These are phyloP conservation scores for Croton setiger DNA, from an alignment of 441 rosid genomes.

Conservation along the genomic window DNA sequence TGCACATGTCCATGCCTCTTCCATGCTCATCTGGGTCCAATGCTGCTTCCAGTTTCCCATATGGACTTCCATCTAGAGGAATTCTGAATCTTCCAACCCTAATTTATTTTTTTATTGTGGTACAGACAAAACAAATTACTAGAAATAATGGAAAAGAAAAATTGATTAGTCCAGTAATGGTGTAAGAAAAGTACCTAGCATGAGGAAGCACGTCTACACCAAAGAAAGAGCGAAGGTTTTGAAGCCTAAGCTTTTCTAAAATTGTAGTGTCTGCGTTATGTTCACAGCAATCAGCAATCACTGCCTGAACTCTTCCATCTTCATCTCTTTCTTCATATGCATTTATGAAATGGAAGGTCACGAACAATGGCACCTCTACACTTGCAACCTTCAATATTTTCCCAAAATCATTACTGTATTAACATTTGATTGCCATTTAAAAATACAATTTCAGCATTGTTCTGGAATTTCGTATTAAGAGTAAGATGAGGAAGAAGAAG, in stretches of 20 bases:
- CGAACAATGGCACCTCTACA: constrained; percentile 83
- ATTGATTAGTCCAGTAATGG: background rate
- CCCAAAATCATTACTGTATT: background rate
- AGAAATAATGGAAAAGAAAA: no score
- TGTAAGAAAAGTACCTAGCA: constrained; percentile 49
- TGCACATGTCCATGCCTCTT: constrained; percentile 96
- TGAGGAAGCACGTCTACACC: constrained; percentile 73
- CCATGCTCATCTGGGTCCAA: constrained; percentile 89
- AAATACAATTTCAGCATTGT: no score
- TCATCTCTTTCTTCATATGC: constrained; percentile 85
- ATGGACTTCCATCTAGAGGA: constrained; percentile 80
- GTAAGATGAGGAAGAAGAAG: background rate
- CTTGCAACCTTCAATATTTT: constrained; percentile 59
- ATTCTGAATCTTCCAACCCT: constrained; percentile 88
- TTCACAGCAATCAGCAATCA: constrained; percentile 90
- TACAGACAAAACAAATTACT: no score
- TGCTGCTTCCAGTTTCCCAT: constrained; percentile 71
- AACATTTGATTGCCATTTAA: no score
- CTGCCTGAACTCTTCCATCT: constrained; percentile 62
- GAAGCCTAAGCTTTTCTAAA: constrained; percentile 67
- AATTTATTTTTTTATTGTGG: background rate
- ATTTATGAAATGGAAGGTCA: constrained; percentile 93
- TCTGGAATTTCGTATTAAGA: no score
- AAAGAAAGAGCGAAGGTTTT: constrained; percentile 59
- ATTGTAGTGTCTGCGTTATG: constrained; percentile 78